phyloP scores from a whole-genome alignment of 306 rosid genomes.

The Cucurbita moschata region DNA sequence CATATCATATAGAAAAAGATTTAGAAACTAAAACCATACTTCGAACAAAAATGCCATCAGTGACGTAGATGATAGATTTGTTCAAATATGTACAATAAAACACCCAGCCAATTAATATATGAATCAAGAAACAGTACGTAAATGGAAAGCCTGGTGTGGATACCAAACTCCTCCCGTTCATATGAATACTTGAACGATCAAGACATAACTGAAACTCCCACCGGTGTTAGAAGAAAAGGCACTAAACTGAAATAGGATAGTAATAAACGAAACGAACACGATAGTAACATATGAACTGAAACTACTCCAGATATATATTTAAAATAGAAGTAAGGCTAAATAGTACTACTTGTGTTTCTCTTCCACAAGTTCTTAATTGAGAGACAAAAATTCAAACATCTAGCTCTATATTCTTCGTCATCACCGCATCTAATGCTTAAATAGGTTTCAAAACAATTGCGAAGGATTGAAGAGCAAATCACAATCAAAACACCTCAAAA shows the following conservation, averaged over 20 bases:
- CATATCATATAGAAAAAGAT: background rate
- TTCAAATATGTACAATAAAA: background rate
- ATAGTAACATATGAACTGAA: background rate
- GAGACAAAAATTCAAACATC: background rate
- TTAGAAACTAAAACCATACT: background rate
- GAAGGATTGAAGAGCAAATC: background rate
- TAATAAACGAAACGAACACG: too few species aligned
- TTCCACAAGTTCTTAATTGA: background rate
- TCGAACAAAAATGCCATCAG: background rate
- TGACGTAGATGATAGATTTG: background rate
- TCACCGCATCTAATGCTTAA: background rate
- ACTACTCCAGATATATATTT: background rate
- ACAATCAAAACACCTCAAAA: constrained; percentile 19
- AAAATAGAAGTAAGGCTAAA: background rate
- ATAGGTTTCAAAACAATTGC: background rate
- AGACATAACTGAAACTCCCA: background rate
- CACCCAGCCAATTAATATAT: background rate
- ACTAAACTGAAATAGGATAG: too few species aligned
- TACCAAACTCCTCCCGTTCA: background rate
- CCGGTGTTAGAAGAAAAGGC: too few species aligned
- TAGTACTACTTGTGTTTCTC: background rate
- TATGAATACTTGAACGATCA: background rate
- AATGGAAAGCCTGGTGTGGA: background rate
- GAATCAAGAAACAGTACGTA: background rate
- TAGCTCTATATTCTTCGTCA: background rate